Evolutionary conservation across 2,329 filamentous ascomycete species (phyloP).

Genomic region (Phoma sp.): DNA sequence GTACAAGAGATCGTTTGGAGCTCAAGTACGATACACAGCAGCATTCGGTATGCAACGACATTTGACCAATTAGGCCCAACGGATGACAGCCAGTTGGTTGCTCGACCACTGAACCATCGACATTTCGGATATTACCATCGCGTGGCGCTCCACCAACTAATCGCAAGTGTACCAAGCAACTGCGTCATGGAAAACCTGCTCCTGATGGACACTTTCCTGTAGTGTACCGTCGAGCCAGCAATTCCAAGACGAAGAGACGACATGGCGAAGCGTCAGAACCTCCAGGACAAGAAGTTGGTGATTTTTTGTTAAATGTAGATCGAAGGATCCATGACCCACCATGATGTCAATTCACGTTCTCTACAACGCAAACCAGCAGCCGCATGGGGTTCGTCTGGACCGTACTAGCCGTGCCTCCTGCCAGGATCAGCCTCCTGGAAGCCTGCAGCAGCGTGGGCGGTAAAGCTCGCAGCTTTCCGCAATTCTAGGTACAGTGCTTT

Average conservation of each 20-base stretch:
- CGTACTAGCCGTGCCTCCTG: background rate
- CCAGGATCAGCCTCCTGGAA: background rate
- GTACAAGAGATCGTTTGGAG: background rate
- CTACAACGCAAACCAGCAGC: background rate
- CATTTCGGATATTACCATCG: conserved; percentile 8
- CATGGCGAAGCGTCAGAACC: background rate
- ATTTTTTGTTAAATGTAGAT: background rate
- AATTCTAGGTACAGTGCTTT: background rate
- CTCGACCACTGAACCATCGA: background rate
- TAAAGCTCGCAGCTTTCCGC: background rate
- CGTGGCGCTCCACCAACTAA: conserved; percentile 8
- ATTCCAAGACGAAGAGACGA: background rate
- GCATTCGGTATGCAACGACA: conserved; percentile 4
- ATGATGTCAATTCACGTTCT: conserved; percentile 15
- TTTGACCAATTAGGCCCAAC: conserved; percentile 7
- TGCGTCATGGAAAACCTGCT: conserved; percentile 5
- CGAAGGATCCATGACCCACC: conserved; percentile 1
- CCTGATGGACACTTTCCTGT: conserved; percentile 1
- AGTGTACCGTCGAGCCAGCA: conserved; percentile 6
- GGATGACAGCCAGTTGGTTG: background rate
- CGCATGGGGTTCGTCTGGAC: background rate
- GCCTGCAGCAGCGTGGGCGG: too few species aligned
- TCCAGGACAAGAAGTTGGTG: background rate
- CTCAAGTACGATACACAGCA: conserved; percentile 1
- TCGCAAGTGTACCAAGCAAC: conserved; percentile 4